These are phyloP conservation scores for Malassezia pachydermatis DNA, from an alignment of 1,284 basidiomycete species.

Conservation along the genomic window DNA sequence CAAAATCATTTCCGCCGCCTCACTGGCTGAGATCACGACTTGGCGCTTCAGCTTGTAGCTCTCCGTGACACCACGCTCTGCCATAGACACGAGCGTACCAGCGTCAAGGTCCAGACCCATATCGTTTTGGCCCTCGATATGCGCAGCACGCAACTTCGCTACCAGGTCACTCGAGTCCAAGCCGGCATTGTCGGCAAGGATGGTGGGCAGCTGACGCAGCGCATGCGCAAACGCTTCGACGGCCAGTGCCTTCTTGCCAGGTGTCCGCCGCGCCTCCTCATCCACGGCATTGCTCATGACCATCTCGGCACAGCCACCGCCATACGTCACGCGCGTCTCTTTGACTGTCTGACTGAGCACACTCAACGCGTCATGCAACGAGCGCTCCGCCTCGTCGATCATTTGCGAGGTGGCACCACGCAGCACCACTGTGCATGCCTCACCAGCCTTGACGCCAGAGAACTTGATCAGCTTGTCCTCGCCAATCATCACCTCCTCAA, in stretches of 20 bases:
- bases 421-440: conserved; percentile 97
- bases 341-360: conserved; percentile 96
- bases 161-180: conserved; percentile 95
- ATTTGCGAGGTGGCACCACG: conserved; percentile 95
- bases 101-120: conserved; percentile 85
- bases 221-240: conserved; percentile 83
- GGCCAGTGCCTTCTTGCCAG: conserved; percentile 91
- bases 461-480: conserved; percentile 99
- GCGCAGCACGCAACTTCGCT: conserved; percentile 76
- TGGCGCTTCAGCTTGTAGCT: conserved; percentile 95
- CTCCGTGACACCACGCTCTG: conserved; percentile 76
- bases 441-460: conserved; percentile 91
- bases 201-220: conserved; percentile 75
- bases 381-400: conserved; percentile 97
- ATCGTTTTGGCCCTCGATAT: conserved; percentile 75
- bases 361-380: conserved; percentile 90
- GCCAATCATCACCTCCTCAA: conserved; percentile 98
- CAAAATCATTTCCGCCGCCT: conserved; percentile 97
- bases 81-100: conserved; percentile 79
- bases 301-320: conserved; percentile 97
- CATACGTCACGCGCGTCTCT: conserved; percentile 85
- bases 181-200: conserved; percentile 93
- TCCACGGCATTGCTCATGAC: conserved; percentile 90
- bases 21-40: conserved; percentile 83
- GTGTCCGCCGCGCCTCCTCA: conserved; percentile 69